These are phyloP conservation scores for Silybum marianum DNA, from an alignment of 129 eudicot species.

Conservation along the genomic window DNA sequence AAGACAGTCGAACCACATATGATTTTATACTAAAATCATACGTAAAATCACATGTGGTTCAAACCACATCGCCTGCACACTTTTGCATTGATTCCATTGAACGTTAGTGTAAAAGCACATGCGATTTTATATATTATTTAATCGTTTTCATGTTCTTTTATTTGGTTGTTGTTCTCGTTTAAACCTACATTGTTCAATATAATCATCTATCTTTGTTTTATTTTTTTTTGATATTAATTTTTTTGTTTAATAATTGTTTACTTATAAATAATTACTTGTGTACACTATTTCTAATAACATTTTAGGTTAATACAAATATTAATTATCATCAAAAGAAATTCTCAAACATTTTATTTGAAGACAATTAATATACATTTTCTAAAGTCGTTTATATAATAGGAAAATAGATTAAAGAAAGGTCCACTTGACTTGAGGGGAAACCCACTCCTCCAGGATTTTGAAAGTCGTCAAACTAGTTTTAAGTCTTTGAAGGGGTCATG, in stretches of 20 bases:
- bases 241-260: not conserved
- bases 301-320: not conserved
- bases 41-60: too few relatives aligned
- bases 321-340: not conserved
- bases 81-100: too few relatives aligned
- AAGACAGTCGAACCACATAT: too few relatives aligned
- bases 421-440: not conserved
- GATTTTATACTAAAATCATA: too few relatives aligned
- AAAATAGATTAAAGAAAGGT: not conserved
- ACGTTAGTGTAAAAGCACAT: too few relatives aligned
- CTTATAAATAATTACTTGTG: not conserved
- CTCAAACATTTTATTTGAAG: not conserved
- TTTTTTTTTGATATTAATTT: not conserved
- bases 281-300: not conserved
- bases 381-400: not conserved
- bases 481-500: not conserved
- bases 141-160: too few relatives aligned
- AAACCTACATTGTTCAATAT: too few relatives aligned
- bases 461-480: not conserved
- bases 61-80: too few relatives aligned
- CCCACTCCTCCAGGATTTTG: not conserved
- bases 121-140: too few relatives aligned
- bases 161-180: too few relatives aligned
- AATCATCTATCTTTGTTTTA: too few relatives aligned
- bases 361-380: too few relatives aligned